Percentiles rank a stretch among this genome's conserved stretches.
These are phyloP conservation scores for Magnolia kwangsiensis DNA, from an alignment of 164 flowering plant genomes.

Conservation along the genomic window DNA sequence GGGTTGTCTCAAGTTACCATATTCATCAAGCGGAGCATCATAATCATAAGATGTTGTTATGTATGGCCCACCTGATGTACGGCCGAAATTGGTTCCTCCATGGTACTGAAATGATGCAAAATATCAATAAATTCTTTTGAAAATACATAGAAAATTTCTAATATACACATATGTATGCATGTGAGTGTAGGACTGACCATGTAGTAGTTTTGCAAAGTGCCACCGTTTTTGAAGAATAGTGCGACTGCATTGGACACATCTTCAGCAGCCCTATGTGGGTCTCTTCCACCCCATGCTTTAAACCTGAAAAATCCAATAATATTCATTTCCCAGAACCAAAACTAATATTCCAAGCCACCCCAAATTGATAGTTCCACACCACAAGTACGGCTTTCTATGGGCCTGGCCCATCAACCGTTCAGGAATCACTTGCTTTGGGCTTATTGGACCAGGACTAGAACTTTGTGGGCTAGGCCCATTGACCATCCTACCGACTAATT, in stretches of 20 bases:
- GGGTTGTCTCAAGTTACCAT: constrained; percentile 40
- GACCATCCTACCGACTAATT: too few species aligned
- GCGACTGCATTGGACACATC: constrained; percentile 71
- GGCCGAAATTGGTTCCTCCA: constrained; percentile 47
- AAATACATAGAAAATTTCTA: not conserved
- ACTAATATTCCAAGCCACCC: not conserved
- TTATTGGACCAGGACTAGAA: too few species aligned
- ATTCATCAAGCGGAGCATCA: constrained; percentile 48
- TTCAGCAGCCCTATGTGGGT: constrained; percentile 58
- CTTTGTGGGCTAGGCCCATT: too few species aligned
- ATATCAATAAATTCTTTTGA: not conserved
- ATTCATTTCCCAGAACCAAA: not conserved
- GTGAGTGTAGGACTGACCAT: constrained; percentile 31
- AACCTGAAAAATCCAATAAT: constrained; percentile 21
- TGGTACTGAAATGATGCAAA: constrained; percentile 29
- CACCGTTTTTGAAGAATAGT: constrained; percentile 52
- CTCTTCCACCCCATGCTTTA: constrained; percentile 33
- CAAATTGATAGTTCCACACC: too few species aligned
- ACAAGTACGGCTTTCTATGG: too few species aligned
- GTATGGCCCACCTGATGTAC: constrained; percentile 42
- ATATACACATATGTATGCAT: not conserved
- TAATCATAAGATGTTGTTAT: constrained; percentile 42
- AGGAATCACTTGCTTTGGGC: too few species aligned
- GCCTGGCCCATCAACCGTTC: too few species aligned
- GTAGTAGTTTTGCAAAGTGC: constrained; percentile 65